These are phyloP conservation scores for Ceratocystiopsis minuta DNA, from an alignment of 2,329 filamentous ascomycete genomes.

Conservation along the genomic window DNA sequence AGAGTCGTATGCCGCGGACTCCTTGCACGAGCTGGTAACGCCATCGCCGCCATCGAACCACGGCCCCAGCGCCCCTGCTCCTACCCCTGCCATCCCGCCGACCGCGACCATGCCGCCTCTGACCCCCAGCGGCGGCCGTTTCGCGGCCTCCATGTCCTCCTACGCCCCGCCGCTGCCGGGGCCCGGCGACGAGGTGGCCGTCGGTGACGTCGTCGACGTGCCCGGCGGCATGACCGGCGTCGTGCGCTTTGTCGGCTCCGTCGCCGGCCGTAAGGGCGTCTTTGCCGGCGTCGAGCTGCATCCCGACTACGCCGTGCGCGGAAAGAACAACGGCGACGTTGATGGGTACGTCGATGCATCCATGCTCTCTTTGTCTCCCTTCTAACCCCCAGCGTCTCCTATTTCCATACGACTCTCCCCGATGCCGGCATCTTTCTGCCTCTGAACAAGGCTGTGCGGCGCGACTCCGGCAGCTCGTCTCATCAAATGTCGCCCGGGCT, in stretches of 20 bases:
- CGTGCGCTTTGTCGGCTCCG: slow-evolving; percentile 73
- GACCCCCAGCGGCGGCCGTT: slow-evolving; percentile 26
- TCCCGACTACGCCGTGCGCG: slow-evolving; percentile 59
- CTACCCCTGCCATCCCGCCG: too few species aligned
- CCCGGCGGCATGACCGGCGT: slow-evolving; percentile 83
- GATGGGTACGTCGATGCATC: slow-evolving; percentile 49
- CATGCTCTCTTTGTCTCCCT: slow-evolving; percentile 2
- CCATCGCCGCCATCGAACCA: slow-evolving; percentile 4
- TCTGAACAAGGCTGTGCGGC: slow-evolving; percentile 58
- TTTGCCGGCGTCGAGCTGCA: slow-evolving; percentile 89
- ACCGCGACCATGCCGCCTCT: slow-evolving; percentile 26
- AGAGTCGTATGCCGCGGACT: slow-evolving; percentile 42
- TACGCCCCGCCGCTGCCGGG: slow-evolving; percentile 8
- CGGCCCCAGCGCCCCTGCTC: too few species aligned
- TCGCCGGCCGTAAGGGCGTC: slow-evolving; percentile 73
- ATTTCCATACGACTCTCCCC: slow-evolving; percentile 63
- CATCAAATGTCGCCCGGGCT: slow-evolving; percentile 31
- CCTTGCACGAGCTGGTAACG: slow-evolving; percentile 24
- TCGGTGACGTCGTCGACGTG: slow-evolving; percentile 78
- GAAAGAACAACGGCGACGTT: slow-evolving; percentile 93
- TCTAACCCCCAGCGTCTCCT: slow-evolving; percentile 34
- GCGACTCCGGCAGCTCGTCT: slow-evolving; percentile 19
- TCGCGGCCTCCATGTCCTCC: slow-evolving; percentile 10
- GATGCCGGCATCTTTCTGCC: slow-evolving; percentile 91
- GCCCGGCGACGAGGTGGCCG: slow-evolving; percentile 35